Conservation (phyloP, 768 basidiomycete species). For the Kwoniella europaea region DNA sequence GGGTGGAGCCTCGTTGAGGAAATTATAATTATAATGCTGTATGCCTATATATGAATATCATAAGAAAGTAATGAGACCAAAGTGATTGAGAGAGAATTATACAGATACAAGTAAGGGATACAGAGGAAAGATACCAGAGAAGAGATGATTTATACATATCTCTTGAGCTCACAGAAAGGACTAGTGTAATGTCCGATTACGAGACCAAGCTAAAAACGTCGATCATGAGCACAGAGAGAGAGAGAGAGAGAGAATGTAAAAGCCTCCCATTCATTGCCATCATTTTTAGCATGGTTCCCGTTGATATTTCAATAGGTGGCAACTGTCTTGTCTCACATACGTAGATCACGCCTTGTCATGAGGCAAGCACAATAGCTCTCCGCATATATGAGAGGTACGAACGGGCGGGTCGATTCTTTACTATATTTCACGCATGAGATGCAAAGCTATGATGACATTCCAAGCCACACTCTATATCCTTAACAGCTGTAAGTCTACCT, state of each 20-base stretch:
- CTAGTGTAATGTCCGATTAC: not conserved
- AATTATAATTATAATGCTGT: too few relatives aligned
- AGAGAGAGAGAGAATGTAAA: not conserved
- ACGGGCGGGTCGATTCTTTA: not conserved
- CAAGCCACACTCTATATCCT: too few relatives aligned
- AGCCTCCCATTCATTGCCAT: not conserved
- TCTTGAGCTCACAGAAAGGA: not conserved
- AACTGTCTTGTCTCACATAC: slow-evolving; percentile 7
- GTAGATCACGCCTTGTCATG: slow-evolving; percentile 4
- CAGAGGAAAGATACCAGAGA: too few relatives aligned
- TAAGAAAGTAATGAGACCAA: too few relatives aligned
- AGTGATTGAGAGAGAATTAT: too few relatives aligned
- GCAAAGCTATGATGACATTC: too few relatives aligned
- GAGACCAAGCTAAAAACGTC: not conserved
- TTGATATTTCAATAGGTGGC: slow-evolving; percentile 21
- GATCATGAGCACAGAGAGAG: not conserved
- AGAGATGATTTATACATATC: not conserved
- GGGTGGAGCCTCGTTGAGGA: too few relatives aligned
- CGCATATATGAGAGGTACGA: too few relatives aligned
- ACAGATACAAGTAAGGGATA: too few relatives aligned
- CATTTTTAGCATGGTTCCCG: not conserved
- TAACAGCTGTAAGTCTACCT: too few relatives aligned
- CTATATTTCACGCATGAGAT: not conserved
- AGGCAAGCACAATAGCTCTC: not conserved
- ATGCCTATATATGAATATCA: too few relatives aligned